Conservation (phyloP, 2,329 filamentous ascomycete species). For the Nemania serpens region DNA sequence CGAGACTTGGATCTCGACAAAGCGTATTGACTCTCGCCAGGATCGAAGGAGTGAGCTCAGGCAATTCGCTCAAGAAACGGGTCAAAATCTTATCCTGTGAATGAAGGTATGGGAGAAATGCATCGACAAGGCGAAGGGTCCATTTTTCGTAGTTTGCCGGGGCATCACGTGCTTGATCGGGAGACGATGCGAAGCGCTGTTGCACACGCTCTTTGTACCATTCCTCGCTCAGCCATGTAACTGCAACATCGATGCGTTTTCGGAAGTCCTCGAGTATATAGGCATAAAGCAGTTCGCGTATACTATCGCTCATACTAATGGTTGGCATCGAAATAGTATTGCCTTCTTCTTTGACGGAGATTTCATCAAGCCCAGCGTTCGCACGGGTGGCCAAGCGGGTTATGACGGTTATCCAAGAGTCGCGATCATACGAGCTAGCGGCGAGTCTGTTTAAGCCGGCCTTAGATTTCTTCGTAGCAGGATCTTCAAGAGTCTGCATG, state of each 20-base stretch:
- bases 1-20: slow-evolving; percentile 68
- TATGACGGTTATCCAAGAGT: slow-evolving; percentile 89
- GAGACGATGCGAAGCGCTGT: slow-evolving; percentile 45
- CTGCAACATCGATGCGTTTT: slow-evolving; percentile 83
- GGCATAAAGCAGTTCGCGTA: slow-evolving; percentile 79
- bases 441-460: slow-evolving; percentile 83
- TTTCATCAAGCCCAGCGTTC: slow-evolving; percentile 69
- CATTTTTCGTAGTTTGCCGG: slow-evolving; percentile 77
- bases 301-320: slow-evolving; percentile 62
- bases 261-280: slow-evolving; percentile 94
- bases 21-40: slow-evolving; percentile 72
- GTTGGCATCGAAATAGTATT: slow-evolving; percentile 39
- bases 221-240: slow-evolving; percentile 94
- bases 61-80: slow-evolving; percentile 89
- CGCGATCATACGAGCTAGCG: slow-evolving; percentile 80
- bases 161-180: slow-evolving; percentile 50
- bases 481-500: slow-evolving; percentile 73
- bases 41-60: slow-evolving; percentile 73
- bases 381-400: slow-evolving; percentile 83
- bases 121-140: slow-evolving; percentile 81
- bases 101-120: slow-evolving; percentile 89
- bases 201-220: slow-evolving; percentile 89
- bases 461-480: slow-evolving; percentile 63
- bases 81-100: slow-evolving; percentile 87
- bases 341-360: slow-evolving; percentile 61